phyloP scores from a whole-genome alignment of 2,329 filamentous ascomycete genomes.

The Passalora sequoiae region DNA sequence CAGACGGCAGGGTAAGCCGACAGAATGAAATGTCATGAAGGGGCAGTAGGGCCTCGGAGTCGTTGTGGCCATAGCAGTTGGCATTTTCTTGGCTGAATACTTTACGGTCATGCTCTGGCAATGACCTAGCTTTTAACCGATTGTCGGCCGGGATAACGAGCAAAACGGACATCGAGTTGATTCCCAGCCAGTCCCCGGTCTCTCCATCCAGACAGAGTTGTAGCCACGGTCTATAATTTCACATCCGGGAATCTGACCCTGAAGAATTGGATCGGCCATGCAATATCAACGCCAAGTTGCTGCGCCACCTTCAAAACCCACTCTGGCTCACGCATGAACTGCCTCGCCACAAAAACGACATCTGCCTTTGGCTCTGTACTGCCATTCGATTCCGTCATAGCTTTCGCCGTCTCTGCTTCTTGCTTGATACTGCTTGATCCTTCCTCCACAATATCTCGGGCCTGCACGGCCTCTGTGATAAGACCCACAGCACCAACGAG shows the following conservation, averaged over 20 bases:
- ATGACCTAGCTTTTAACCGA: too few species aligned
- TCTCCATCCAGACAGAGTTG: too few species aligned
- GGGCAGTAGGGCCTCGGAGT: too few species aligned
- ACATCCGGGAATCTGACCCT: constrained; percentile 29
- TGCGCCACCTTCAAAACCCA: constrained; percentile 51
- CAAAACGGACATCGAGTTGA: too few species aligned
- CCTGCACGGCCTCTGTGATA: constrained; percentile 51
- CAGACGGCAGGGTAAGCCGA: too few species aligned
- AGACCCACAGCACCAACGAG: constrained; percentile 48
- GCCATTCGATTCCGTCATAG: constrained; percentile 34
- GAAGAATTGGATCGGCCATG: constrained; percentile 46
- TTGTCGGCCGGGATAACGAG: too few species aligned
- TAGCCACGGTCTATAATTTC: too few species aligned
- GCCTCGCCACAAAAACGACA: constrained; percentile 48
- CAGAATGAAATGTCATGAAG: too few species aligned
- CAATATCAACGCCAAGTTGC: constrained; percentile 45
- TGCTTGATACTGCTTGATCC: constrained; percentile 15
- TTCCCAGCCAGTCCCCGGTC: too few species aligned
- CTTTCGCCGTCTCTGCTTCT: constrained; percentile 31
- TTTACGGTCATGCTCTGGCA: too few species aligned
- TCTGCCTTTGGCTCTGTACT: constrained; percentile 40
- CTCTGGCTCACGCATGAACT: constrained; percentile 53
- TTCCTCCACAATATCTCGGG: constrained; percentile 42
- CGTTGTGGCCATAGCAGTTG: too few species aligned
- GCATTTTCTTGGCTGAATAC: too few species aligned